These are phyloP conservation scores for Phaeophleospora eucalypticola DNA, from an alignment of 2,329 filamentous ascomycete species.

Conservation along the genomic window DNA sequence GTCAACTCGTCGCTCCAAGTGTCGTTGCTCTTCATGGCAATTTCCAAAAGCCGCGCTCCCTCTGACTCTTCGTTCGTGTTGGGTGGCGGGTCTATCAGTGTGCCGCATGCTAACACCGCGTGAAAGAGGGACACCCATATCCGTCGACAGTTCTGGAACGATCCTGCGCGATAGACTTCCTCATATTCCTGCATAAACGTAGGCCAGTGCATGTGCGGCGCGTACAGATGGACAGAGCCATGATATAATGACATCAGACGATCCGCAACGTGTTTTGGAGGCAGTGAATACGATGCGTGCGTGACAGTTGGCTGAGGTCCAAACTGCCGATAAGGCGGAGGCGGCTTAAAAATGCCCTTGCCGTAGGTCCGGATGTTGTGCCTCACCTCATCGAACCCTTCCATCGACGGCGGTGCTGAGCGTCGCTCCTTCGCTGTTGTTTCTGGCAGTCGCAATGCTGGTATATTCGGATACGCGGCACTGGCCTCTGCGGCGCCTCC, in stretches of 20 bases:
- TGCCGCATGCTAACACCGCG: slow-evolving; percentile 75
- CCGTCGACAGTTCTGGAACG: slow-evolving; percentile 57
- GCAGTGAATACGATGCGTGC: slow-evolving; percentile 51
- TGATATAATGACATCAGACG: slow-evolving; percentile 73
- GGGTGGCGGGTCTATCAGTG: slow-evolving; percentile 62
- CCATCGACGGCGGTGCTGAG: slow-evolving; percentile 57
- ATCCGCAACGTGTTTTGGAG: slow-evolving; percentile 65
- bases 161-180: slow-evolving; percentile 64
- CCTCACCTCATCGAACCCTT: slow-evolving; percentile 68
- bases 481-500: slow-evolving; percentile 46
- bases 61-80: slow-evolving; percentile 52
- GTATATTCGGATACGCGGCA: slow-evolving; percentile 21
- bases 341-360: slow-evolving; percentile 74
- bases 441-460: slow-evolving; percentile 33
- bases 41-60: slow-evolving; percentile 65
- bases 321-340: slow-evolving; percentile 61
- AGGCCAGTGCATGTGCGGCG: slow-evolving; percentile 86
- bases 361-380: slow-evolving; percentile 69
- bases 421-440: slow-evolving; percentile 51
- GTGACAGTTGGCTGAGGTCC: slow-evolving; percentile 43
- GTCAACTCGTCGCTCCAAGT: slow-evolving; percentile 76
- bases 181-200: slow-evolving; percentile 74
- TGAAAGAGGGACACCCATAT: slow-evolving; percentile 80
- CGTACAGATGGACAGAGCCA: slow-evolving; percentile 69
- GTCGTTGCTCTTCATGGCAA: slow-evolving; percentile 66